Evolutionary conservation across 2,329 filamentous ascomycete species (phyloP), one percentile per base, ranked within the genome.

Genomic region (Colletotrichum eleusines): DNA sequence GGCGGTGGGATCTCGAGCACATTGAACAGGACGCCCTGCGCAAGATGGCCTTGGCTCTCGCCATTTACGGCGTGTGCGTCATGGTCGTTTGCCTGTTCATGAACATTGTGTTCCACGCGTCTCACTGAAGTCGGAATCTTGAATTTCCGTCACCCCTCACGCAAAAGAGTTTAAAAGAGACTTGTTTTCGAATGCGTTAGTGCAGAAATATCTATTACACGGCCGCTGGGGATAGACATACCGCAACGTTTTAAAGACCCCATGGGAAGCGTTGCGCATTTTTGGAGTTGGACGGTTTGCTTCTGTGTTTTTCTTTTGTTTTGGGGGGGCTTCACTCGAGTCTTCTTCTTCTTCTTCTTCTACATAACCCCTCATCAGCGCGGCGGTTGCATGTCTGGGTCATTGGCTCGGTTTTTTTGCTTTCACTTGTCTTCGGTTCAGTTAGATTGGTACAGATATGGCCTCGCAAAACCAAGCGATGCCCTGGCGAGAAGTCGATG

Each of bases 31-130:
- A 87, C 75, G 68, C 86, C 86, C 79, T 98, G 65, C 87, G 96
- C 69, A 92, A 90, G 76, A 81, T 94, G 73, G 91, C 94, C 63
- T 83, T 98, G 57, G 91, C 84, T 0, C 83, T 99, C 71, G 91
- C 93, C 9, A 85, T 94, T 11, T 99, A 99, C 78, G 96, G 96
- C 26, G 75, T 94, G 11, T 82, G 92, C 59, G 94, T 99, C 63
- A 98, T 99, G 96, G 83, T 93, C 35, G 91, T 95, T 58, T 98
- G 95, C 78, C 82, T 99, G 75, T 84, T 89, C 53, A 94, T 94
- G 78, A 98, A 98, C 79, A 90, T 92, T 18, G 92, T 97, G 76
- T 94, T 96, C 76, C 86, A 89, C 61, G 88, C 86, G 66, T 86
- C 87, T 67, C 89, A 92, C 82, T 93, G 81, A 74, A 31, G 23